phyloP scores from a whole-genome alignment of 805 yeast genomes.

The Suhomyces vadensis region DNA sequence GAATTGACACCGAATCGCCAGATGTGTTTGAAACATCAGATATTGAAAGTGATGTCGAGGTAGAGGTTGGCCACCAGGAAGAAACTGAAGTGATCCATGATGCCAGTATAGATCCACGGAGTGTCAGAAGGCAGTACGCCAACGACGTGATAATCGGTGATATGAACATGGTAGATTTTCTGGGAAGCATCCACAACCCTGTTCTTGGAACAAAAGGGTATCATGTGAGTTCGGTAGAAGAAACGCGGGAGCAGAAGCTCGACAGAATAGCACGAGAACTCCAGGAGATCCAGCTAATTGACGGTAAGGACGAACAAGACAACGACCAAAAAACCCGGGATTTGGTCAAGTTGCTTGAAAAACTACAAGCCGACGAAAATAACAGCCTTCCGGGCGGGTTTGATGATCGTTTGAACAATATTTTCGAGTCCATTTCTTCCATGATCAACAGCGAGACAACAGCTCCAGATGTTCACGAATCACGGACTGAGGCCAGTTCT shows the following conservation, averaged over 20 bases:
- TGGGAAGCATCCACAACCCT: slow-evolving; percentile 30
- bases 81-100: slow-evolving; percentile 1
- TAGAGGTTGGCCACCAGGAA: slow-evolving; percentile 1
- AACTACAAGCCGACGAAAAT: background rate
- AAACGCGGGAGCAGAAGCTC: slow-evolving; percentile 40
- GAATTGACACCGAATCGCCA: slow-evolving; percentile 20
- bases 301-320: slow-evolving; percentile 3
- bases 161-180: slow-evolving; percentile 31
- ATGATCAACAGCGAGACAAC: background rate
- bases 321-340: background rate
- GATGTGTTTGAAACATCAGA: slow-evolving; percentile 52
- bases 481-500: background rate
- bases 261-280: slow-evolving; percentile 41
- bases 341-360: slow-evolving; percentile 6
- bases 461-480: background rate
- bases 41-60: slow-evolving; percentile 27
- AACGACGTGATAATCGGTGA: slow-evolving; percentile 23
- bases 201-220: slow-evolving; percentile 26
- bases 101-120: background rate
- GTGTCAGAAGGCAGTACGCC: background rate
- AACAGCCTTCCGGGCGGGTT: background rate
- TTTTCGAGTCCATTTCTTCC: slow-evolving; percentile 1
- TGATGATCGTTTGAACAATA: background rate
- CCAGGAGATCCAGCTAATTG: slow-evolving; percentile 28
- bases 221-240: slow-evolving; percentile 23